Conservation (phyloP, 176 grass and related monocot genomes). For the Cenchrus americanus region DNA sequence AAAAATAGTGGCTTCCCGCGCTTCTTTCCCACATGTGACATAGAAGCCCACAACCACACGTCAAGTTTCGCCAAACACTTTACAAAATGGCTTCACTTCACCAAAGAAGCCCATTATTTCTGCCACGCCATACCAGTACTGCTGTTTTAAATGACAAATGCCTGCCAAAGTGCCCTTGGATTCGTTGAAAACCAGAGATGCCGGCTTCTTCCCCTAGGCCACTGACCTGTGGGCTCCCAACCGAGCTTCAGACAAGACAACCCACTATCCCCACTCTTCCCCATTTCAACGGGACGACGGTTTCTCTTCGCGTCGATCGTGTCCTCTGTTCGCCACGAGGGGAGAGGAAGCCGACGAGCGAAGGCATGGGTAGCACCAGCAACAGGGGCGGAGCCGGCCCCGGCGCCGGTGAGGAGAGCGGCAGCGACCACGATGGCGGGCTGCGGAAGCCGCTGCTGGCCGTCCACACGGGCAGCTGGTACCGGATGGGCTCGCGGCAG, state of each 20-base stretch:
- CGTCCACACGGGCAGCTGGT: slow-evolving; percentile 95
- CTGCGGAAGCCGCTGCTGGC: slow-evolving; percentile 62
- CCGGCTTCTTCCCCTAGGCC: background rate
- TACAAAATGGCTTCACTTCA: too few species aligned
- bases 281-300: slow-evolving; percentile 28
- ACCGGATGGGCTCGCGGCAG: slow-evolving; percentile 80
- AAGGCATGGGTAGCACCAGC: slow-evolving; percentile 33
- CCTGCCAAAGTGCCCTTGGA: too few species aligned
- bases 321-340: background rate
- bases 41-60: too few species aligned
- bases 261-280: background rate
- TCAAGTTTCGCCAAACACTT: too few species aligned
- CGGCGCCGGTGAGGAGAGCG: slow-evolving; percentile 61
- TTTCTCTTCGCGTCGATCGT: slow-evolving; percentile 17
- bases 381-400: slow-evolving; percentile 25
- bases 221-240: background rate
- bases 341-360: background rate
- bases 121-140: too few species aligned
- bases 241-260: background rate
- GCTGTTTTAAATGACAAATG: too few species aligned
- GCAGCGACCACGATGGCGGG: slow-evolving; percentile 65
- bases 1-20: too few species aligned
- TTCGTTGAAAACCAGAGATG: background rate
- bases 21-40: too few species aligned
- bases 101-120: too few species aligned